Base-by-base conservation (phyloP, 306 rosid species). In the Senna tora region DNA sequence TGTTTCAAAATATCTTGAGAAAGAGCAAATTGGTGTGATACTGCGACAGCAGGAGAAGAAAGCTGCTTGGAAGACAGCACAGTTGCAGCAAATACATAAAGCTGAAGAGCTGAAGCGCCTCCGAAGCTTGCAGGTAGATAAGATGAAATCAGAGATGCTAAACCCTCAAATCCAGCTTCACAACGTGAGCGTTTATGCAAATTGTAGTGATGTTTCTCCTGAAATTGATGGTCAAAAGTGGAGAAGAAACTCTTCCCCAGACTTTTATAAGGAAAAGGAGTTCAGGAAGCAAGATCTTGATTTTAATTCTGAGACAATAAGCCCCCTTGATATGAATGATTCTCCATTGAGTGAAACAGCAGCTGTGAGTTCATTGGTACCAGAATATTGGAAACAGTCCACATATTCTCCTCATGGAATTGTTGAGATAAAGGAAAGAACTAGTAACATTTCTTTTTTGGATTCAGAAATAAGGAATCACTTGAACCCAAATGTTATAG, bases 111-210 rank as follows among this genome's bases (percentile, higher is more conserved):
- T 80, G 80, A 93, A 90, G 83, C 82, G 60, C 69, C 87, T 77
- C 64, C 88, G 93, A 33, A 93, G 90, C 82, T 76, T 93, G 84
- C 98, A 93, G 81, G 98, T 90, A 39, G 98, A 93, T 72, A 93
- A 93, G 85, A 93, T 93, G 91, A 93, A 93, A 76, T 86, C 96
- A 7, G 96, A 93, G 88, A 88, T 93, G 96, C 87, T 84, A 54
- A 93, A 88, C 85, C 80, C 88, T 79, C 93, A 93, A 81, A 79
- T 69, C 74, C 90, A 84, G 82, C 95, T 85, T 65, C 86, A 87
- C n/a, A n/a, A n/a, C 71, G 69, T 76, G 83, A 87, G 83, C 82
- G 65, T 85, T 63, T 73, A 68, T 71, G 76, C 84, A 19, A 79
- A 85, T 50, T 80, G 79, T 22, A 71, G 84, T 69, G 74, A 79